phyloP scores from a whole-genome alignment of 176 grass and related monocot species.

The Avena sativa region DNA sequence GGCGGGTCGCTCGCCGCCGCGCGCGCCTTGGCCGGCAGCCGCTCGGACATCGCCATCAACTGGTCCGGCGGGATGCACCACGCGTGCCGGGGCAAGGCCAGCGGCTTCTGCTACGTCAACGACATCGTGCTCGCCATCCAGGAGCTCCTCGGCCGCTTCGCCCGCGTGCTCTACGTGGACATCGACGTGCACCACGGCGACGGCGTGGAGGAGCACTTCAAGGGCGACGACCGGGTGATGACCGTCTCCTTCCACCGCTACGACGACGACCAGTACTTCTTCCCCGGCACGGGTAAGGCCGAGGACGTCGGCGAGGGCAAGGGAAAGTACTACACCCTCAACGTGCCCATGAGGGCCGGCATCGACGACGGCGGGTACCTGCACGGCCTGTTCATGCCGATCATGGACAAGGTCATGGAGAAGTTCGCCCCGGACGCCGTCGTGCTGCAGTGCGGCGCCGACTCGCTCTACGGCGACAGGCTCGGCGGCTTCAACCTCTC shows the following conservation, averaged over 20 bases:
- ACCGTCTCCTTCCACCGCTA: constrained; percentile 70
- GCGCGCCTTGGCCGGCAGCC: constrained; percentile 33
- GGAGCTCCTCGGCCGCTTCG: constrained; percentile 45
- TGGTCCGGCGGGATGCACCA: constrained; percentile 75
- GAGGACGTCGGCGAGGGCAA: constrained; percentile 29
- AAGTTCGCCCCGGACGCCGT: constrained; percentile 37
- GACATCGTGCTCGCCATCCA: constrained; percentile 76
- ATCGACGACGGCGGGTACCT: constrained; percentile 59
- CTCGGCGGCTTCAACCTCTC: constrained; percentile 65
- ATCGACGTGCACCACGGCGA: constrained; percentile 95
- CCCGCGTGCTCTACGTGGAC: constrained; percentile 84
- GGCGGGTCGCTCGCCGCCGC: constrained; percentile 59
- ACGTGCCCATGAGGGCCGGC: constrained; percentile 60
- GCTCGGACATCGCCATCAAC: constrained; percentile 67
- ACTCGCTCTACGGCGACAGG: constrained; percentile 58
- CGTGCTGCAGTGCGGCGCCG: constrained; percentile 50
- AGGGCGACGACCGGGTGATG: constrained; percentile 56
- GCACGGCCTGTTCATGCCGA: neutral
- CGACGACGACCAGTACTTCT: constrained; percentile 15
- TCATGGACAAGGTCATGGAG: neutral
- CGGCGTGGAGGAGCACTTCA: constrained; percentile 66
- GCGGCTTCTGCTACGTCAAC: constrained; percentile 74
- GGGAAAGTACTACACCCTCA: constrained; percentile 53
- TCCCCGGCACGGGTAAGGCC: constrained; percentile 50
- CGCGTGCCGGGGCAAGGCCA: constrained; percentile 48